A percentile compares a stretch with the other conserved stretches of the same genome.
phyloP scores from a whole-genome alignment of 2,329 filamentous ascomycete species.

The Onygenales sp. region DNA sequence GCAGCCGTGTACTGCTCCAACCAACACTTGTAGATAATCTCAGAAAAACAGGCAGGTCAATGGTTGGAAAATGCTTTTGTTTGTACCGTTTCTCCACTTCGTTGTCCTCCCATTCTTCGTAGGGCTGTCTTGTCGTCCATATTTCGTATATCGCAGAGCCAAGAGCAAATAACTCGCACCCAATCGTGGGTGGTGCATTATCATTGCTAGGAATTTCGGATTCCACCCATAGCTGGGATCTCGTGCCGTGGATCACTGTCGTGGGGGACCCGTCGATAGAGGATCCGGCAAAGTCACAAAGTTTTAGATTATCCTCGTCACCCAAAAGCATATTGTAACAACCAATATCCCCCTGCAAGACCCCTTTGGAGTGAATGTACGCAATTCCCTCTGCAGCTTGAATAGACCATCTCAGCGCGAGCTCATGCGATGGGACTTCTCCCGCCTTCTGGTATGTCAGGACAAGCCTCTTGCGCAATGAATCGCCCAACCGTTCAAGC shows the following conservation, averaged over 20 bases:
- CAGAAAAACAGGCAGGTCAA: neutral
- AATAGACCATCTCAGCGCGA: neutral
- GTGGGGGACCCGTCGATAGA: neutral
- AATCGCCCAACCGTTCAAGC: neutral
- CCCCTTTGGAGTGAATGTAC: constrained; percentile 1
- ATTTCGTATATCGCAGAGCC: constrained; percentile 3
- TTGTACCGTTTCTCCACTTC: neutral
- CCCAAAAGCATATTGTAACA: constrained; percentile 3
- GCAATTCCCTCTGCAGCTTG: constrained; percentile 3
- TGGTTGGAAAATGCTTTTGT: neutral
- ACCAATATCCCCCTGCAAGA: constrained; percentile 3
- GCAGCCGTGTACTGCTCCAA: neutral
- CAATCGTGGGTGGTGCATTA: neutral
- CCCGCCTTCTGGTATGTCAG: neutral
- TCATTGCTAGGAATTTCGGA: neutral
- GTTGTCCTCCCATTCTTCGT: neutral
- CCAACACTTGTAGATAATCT: neutral
- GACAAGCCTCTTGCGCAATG: neutral
- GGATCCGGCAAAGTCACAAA: neutral
- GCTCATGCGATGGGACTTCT: neutral
- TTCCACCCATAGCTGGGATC: neutral
- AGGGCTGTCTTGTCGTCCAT: neutral
- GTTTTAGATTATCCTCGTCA: neutral
- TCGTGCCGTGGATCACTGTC: neutral
- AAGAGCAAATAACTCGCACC: constrained; percentile 3